Evolutionary conservation across 495 filamentous ascomycete species (phyloP).

Genomic region (Lasiosphaeria hispida): DNA sequence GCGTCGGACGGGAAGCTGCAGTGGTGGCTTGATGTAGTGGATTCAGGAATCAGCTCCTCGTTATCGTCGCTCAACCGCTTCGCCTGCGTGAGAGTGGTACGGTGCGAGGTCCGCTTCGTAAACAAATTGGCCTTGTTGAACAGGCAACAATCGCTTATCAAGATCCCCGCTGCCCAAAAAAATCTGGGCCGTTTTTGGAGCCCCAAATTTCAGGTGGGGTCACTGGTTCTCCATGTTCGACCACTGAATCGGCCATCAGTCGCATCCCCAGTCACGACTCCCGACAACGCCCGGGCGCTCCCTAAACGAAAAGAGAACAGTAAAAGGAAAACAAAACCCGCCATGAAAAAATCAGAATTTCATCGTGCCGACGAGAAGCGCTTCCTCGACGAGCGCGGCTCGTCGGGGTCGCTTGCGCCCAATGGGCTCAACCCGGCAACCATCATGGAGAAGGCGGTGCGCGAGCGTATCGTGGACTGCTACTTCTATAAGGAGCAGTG

Average conservation of each 20-base stretch:
- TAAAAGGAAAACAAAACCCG: neutral
- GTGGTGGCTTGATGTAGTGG: too few species aligned
- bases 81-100: neutral
- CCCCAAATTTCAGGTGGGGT: conserved; percentile 8
- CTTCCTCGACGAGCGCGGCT: conserved; percentile 75
- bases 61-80: too few species aligned
- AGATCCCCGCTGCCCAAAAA: conserved; percentile 10
- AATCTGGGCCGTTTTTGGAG: neutral
- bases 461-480: conserved; percentile 88
- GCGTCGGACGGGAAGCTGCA: too few species aligned
- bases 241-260: neutral
- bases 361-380: conserved; percentile 73
- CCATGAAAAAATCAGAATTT: conserved; percentile 33
- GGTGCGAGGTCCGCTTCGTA: neutral
- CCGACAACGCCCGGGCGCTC: conserved; percentile 12
- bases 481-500: conserved; percentile 99
- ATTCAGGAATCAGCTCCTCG: too few species aligned
- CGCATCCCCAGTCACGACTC: neutral
- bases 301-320: neutral
- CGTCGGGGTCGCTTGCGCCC: conserved; percentile 46
- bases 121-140: conserved; percentile 13
- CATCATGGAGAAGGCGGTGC: conserved; percentile 87
- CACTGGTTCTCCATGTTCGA: too few species aligned
- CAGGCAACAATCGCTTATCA: conserved; percentile 32
- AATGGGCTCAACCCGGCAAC: conserved; percentile 82